Conservation (phyloP, 441 rosid genomes). For the Syzygium syzygioides region DNA sequence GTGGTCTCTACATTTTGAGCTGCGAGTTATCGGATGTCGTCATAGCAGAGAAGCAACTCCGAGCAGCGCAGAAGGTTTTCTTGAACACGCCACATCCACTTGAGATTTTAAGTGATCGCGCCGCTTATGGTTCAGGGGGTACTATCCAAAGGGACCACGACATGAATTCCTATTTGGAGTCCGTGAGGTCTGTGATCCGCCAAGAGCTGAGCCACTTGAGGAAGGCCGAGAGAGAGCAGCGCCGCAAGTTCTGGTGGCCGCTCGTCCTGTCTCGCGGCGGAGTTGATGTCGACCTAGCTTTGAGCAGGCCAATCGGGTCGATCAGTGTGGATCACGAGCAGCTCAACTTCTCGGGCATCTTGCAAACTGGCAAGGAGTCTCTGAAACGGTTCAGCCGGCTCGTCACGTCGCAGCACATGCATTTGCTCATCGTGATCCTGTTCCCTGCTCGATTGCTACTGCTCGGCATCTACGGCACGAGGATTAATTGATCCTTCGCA, state of each 20-base stretch:
- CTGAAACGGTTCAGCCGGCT: conserved; percentile 61
- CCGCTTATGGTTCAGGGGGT: conserved; percentile 85
- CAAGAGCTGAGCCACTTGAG: conserved; percentile 64
- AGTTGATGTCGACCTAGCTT: conserved; percentile 13
- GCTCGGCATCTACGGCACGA: conserved; percentile 42
- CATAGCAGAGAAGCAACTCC: conserved; percentile 53
- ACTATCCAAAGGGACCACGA: conserved; percentile 85
- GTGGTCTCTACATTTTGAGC: conserved; percentile 61
- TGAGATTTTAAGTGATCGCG: conserved; percentile 75
- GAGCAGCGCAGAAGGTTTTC: conserved; percentile 57
- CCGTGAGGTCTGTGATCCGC: conserved; percentile 58
- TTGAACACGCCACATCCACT: conserved; percentile 94
- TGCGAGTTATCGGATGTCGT: conserved; percentile 26
- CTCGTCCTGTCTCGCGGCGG: conserved; percentile 24
- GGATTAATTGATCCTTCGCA: conserved; percentile 21
- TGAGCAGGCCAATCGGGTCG: conserved; percentile 20
- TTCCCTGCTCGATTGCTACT: conserved; percentile 62
- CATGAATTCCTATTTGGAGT: conserved; percentile 68
- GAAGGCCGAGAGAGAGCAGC: conserved; percentile 49
- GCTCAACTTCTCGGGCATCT: conserved; percentile 47
- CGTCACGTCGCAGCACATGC: conserved; percentile 80
- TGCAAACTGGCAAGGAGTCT: conserved; percentile 59
- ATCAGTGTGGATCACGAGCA: conserved; percentile 26
- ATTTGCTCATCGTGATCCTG: conserved; percentile 60
- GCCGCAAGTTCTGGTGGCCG: conserved; percentile 75